Evolutionary conservation across 2,329 filamentous ascomycete species (phyloP).

Genomic region (Sarocladium oryzae): DNA sequence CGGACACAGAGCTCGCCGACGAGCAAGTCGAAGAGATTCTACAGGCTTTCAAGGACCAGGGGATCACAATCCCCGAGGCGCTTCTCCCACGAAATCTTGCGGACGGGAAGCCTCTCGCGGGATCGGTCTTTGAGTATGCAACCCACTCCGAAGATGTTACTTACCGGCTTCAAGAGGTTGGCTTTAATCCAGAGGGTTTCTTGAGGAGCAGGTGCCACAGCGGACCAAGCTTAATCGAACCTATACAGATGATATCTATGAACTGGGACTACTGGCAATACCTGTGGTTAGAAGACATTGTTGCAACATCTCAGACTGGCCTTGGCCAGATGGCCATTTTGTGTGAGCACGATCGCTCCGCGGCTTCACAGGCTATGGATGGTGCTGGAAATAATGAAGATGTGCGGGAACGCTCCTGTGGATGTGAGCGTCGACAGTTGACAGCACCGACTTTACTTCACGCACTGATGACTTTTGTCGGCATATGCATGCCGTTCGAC

Average conservation of each 20-base stretch:
- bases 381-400: too few relatives aligned
- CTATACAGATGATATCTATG: not conserved
- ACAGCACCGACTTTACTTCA: not conserved
- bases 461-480: not conserved
- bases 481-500: not conserved
- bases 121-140: constrained; percentile 1
- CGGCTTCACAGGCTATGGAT: not conserved
- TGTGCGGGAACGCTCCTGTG: too few relatives aligned
- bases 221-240: not conserved
- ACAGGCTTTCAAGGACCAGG: not conserved
- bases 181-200: constrained; percentile 2
- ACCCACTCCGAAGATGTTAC: not conserved
- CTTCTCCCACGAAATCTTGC: not conserved
- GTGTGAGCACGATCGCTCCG: not conserved
- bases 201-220: not conserved
- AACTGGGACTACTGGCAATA: not conserved
- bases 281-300: not conserved
- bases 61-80: not conserved
- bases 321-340: not conserved
- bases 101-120: not conserved
- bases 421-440: too few relatives aligned
- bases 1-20: not conserved
- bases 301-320: not conserved
- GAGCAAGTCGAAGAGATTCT: not conserved
- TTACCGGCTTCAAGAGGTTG: not conserved